phyloP scores from a whole-genome alignment of 208 protist genomes.

The Crithidia expoeki region DNA sequence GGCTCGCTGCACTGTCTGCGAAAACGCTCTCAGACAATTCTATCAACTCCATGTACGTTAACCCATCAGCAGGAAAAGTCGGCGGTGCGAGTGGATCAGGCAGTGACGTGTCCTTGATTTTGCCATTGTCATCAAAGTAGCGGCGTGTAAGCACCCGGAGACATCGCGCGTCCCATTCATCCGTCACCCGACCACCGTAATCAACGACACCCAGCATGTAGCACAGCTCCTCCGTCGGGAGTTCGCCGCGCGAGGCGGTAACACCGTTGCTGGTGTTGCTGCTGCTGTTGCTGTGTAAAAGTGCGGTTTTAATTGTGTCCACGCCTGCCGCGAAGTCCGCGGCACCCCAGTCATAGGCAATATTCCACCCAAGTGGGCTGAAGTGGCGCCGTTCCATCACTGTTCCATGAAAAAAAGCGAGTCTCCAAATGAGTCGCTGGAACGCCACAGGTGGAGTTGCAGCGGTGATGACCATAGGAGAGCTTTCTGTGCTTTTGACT shows the following conservation, averaged over 20 bases:
- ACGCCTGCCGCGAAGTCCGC: conserved; percentile 89
- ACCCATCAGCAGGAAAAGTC: conserved; percentile 40
- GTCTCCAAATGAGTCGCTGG: conserved; percentile 90
- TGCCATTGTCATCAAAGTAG: conserved; percentile 51
- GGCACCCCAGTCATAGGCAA: conserved; percentile 94
- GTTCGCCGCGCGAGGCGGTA: too few species aligned
- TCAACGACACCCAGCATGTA: conserved; percentile 95
- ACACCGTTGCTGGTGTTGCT: not conserved
- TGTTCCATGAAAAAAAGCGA: conserved; percentile 93
- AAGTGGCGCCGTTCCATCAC: conserved; percentile 94
- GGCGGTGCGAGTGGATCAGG: conserved; percentile 62
- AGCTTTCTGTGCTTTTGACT: not conserved
- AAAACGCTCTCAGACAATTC: conserved; percentile 67
- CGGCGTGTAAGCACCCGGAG: conserved; percentile 77
- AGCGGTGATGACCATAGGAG: not conserved
- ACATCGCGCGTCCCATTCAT: conserved; percentile 86
- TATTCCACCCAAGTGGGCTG: conserved; percentile 94
- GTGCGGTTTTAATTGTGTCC: conserved; percentile 71
- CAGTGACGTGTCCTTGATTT: conserved; percentile 12
- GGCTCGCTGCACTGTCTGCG: conserved; percentile 25
- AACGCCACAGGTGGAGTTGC: conserved; percentile 9
- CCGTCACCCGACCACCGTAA: conserved; percentile 95
- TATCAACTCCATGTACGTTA: conserved; percentile 53
- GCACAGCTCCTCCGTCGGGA: conserved; percentile 82
- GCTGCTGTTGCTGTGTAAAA: conserved; percentile 35